phyloP scores from a whole-genome alignment of 257 asterid genomes.

The Ligustrum vulgare region DNA sequence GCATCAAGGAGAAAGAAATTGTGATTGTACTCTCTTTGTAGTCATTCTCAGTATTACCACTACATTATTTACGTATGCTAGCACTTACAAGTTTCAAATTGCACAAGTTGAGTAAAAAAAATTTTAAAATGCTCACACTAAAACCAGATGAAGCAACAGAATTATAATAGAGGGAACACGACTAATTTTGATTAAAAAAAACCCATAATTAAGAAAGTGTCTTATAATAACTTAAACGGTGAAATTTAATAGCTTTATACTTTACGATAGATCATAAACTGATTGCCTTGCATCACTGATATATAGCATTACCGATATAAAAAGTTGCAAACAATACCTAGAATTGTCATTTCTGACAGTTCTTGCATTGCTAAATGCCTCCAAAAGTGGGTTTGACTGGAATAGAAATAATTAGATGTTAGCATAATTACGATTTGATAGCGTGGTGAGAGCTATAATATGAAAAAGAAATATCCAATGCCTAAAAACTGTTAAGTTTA shows the following conservation, averaged over 20 bases:
- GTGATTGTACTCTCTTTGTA: not conserved
- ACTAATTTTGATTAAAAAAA: too few species aligned
- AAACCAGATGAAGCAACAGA: too few species aligned
- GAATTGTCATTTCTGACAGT: slow-evolving; percentile 97
- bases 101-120: too few species aligned
- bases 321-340: slow-evolving; percentile 52
- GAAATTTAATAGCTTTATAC: not conserved
- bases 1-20: slow-evolving; percentile 27
- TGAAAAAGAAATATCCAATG: slow-evolving; percentile 15
- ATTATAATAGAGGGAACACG: too few species aligned
- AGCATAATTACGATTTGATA: slow-evolving; percentile 32
- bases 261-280: not conserved
- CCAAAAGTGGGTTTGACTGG: slow-evolving; percentile 97
- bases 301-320: slow-evolving; percentile 13
- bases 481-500: slow-evolving; percentile 1
- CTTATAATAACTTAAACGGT: not conserved
- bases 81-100: too few species aligned
- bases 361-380: slow-evolving; percentile 99
- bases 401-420: slow-evolving; percentile 29
- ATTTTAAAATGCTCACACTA: too few species aligned
- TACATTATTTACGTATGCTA: not conserved
- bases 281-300: not conserved
- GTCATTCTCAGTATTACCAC: not conserved
- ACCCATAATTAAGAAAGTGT: too few species aligned
- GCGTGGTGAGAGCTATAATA: slow-evolving; percentile 17